phyloP scores from a whole-genome alignment of 2,329 filamentous ascomycete genomes.

The Pestalotiopsis sp. region DNA sequence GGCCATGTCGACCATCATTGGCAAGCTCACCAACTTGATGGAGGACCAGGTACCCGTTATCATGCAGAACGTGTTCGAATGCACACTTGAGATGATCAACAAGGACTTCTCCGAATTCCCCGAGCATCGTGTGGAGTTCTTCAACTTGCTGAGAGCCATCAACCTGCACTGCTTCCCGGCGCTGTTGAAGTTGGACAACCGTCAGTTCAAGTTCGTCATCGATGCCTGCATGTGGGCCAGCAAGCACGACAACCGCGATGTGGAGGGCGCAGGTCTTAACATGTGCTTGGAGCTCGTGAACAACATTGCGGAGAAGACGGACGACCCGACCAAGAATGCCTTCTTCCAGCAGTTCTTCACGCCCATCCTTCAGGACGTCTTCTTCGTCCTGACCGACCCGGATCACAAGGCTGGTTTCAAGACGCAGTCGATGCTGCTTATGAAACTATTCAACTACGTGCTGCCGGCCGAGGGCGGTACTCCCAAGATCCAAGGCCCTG shows the following conservation, averaged over 20 bases:
- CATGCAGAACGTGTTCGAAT: conserved; percentile 98
- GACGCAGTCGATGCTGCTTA: conserved; percentile 90
- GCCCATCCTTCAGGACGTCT: conserved; percentile 93
- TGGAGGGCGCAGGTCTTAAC: conserved; percentile 92
- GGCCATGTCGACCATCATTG: conserved; percentile 97
- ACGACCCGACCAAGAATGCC: conserved; percentile 81
- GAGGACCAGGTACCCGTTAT: conserved; percentile 97
- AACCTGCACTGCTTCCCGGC: conserved; percentile 97
- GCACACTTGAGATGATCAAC: conserved; percentile 99
- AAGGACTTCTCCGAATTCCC: conserved; percentile 99
- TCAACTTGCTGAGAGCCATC: conserved; percentile 93
- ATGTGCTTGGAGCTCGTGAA: conserved; percentile 98
- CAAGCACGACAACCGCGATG: conserved; percentile 98
- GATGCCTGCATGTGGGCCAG: conserved; percentile 99
- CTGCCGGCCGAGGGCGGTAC: conserved; percentile 67
- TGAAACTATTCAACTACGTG: conserved; percentile 97
- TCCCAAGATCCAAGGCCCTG: conserved; percentile 89
- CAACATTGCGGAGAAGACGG: conserved; percentile 94
- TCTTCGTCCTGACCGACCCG: conserved; percentile 96
- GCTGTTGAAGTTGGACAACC: conserved; percentile 88
- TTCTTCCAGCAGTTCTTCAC: conserved; percentile 99
- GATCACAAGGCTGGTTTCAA: conserved; percentile 99
- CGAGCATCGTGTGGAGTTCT: conserved; percentile 98
- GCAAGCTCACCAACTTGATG: conserved; percentile 93
- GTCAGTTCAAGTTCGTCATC: conserved; percentile 99